phyloP scores from a whole-genome alignment of 1,284 basidiomycete species.

The Bjerkandera adusta region DNA sequence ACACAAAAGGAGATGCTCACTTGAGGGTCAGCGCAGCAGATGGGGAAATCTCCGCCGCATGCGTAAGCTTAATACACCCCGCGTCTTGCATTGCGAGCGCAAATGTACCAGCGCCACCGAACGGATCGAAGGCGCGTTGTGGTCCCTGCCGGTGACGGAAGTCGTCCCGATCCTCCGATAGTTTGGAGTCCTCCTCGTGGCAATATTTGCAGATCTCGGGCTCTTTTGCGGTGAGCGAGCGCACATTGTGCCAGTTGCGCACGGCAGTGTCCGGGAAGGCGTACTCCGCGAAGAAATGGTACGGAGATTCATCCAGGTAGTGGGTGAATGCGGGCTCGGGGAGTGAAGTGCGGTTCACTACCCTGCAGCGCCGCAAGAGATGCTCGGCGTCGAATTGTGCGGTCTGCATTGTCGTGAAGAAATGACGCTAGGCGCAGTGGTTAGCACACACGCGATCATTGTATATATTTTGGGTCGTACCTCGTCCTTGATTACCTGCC shows the following conservation, averaged over 20 bases:
- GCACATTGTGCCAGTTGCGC: conserved; percentile 34
- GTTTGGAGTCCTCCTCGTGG: conserved; percentile 31
- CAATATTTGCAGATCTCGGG: conserved; percentile 48
- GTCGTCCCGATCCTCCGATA: conserved; percentile 23
- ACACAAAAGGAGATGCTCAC: conserved; percentile 35
- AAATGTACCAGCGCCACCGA: conserved; percentile 66
- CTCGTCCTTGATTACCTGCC: conserved; percentile 35
- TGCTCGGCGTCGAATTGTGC: conserved; percentile 32
- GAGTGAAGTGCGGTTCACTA: conserved; percentile 28
- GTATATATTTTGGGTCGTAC: conserved; percentile 22
- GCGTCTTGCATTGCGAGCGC: conserved; percentile 51
- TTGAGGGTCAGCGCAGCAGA: conserved; percentile 64
- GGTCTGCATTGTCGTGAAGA: conserved; percentile 52
- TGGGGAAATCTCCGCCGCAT: conserved; percentile 66
- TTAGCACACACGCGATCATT: neutral
- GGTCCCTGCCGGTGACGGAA: conserved; percentile 30
- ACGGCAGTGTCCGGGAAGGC: conserved; percentile 41
- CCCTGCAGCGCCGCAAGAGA: conserved; percentile 48
- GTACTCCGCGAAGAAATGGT: conserved; percentile 56
- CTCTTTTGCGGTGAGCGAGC: conserved; percentile 22
- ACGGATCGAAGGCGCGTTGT: conserved; percentile 57
- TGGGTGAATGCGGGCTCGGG: conserved; percentile 24
- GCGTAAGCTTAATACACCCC: conserved; percentile 52
- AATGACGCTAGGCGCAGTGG: conserved; percentile 39
- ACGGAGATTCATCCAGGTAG: conserved; percentile 52